Evolutionary conservation across 2,329 filamentous ascomycete species (phyloP).

Genomic region (Tolypocladium pustulatum): DNA sequence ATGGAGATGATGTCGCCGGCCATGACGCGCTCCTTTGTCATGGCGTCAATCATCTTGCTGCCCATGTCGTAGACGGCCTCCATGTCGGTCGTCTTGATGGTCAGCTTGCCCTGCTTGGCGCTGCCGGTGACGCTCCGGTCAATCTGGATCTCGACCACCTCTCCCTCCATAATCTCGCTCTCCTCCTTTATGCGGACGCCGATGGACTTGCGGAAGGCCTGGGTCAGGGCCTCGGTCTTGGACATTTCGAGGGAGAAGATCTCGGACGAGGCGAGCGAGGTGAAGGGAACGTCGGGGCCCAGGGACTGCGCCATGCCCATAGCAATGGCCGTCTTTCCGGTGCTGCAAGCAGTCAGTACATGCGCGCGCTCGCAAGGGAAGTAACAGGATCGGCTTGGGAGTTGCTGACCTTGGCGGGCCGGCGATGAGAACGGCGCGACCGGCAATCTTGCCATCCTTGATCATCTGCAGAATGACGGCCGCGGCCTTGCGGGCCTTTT

Average conservation of each 20-base stretch:
- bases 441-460: slow-evolving; percentile 96
- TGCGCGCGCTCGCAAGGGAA: not conserved
- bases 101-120: slow-evolving; percentile 97
- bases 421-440: slow-evolving; percentile 86
- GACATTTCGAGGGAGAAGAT: slow-evolving; percentile 99
- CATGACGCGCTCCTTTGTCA: slow-evolving; percentile 99
- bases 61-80: slow-evolving; percentile 99
- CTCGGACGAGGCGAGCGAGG: slow-evolving; percentile 87
- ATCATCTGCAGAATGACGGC: slow-evolving; percentile 98
- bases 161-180: slow-evolving; percentile 97
- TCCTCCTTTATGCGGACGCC: slow-evolving; percentile 98
- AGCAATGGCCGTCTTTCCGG: slow-evolving; percentile 95
- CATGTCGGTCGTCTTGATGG: slow-evolving; percentile 99
- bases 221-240: slow-evolving; percentile 94
- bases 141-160: slow-evolving; percentile 97
- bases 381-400: not conserved
- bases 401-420: slow-evolving; percentile 66
- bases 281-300: slow-evolving; percentile 90
- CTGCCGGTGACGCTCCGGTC: slow-evolving; percentile 92
- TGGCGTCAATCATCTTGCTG: slow-evolving; percentile 98
- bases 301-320: slow-evolving; percentile 98
- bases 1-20: slow-evolving; percentile 97
- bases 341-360: slow-evolving; percentile 43
- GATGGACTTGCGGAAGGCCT: slow-evolving; percentile 98
- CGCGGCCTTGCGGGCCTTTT: slow-evolving; percentile 92